Percentiles rank a stretch among this genome's conserved stretches.
Evolutionary conservation across 495 filamentous ascomycete species (phyloP).

Genomic region (Elaphomyces granulatus): DNA sequence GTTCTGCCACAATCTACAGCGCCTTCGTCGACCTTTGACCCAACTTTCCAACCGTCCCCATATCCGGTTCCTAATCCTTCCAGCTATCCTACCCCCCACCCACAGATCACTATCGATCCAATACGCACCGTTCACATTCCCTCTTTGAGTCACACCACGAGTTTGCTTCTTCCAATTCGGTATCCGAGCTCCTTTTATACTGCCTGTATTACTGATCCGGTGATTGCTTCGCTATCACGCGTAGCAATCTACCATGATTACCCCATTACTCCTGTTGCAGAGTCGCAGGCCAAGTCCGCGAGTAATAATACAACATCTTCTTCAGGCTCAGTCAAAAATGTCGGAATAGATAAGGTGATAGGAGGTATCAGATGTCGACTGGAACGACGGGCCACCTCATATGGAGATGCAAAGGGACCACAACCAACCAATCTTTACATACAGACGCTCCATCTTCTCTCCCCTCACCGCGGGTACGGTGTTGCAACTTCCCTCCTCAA

Average conservation of each 20-base stretch:
- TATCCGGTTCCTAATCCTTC: conserved; percentile 19
- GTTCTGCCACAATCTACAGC: conserved; percentile 8
- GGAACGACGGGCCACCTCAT: conserved; percentile 32
- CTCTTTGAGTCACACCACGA: conserved; percentile 65
- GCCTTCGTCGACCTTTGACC: conserved; percentile 14
- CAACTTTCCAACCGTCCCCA: conserved; percentile 18
- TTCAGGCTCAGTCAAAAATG: conserved; percentile 7
- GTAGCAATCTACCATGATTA: conserved; percentile 55
- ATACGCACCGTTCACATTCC: conserved; percentile 50
- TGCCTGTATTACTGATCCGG: conserved; percentile 51
- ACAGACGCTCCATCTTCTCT: conserved; percentile 67
- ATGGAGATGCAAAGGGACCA: conserved; percentile 6
- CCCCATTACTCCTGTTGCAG: conserved; percentile 17
- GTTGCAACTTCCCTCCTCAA: conserved; percentile 62
- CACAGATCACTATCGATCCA: conserved; percentile 40
- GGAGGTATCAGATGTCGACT: conserved; percentile 76
- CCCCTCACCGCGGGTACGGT: conserved; percentile 66
- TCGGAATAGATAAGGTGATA: conserved; percentile 44
- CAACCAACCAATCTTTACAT: conserved; percentile 55
- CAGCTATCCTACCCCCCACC: conserved; percentile 23
- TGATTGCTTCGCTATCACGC: conserved; percentile 57
- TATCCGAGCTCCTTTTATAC: conserved; percentile 83
- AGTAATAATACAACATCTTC: background rate
- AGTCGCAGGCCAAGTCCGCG: conserved; percentile 3
- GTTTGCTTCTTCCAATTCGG: conserved; percentile 69